Conservation (phyloP, 495 filamentous ascomycete species). For the Neurospora sp. region DNA sequence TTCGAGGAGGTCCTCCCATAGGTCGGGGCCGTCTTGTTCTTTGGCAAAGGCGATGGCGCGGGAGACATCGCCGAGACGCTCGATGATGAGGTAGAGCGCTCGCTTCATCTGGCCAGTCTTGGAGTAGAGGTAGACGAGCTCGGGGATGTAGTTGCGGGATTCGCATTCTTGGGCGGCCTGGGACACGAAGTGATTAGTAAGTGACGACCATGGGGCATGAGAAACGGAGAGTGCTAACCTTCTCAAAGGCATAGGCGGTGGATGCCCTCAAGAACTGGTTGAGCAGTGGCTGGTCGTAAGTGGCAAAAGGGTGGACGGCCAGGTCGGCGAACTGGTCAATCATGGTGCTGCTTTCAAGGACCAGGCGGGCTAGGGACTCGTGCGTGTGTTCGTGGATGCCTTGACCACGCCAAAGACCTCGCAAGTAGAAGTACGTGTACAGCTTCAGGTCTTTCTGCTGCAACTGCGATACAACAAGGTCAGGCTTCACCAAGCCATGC, state of each 20-base stretch:
- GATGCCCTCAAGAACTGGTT: conserved; percentile 82
- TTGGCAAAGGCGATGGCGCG: too few species aligned
- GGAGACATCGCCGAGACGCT: too few species aligned
- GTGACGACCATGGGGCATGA: not conserved
- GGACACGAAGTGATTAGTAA: conserved; percentile 3
- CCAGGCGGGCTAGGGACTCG: conserved; percentile 35
- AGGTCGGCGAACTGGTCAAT: conserved; percentile 80
- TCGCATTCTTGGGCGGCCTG: conserved; percentile 72
- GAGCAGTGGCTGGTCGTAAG: conserved; percentile 66
- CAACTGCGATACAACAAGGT: conserved; percentile 69
- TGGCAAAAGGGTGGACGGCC: conserved; percentile 73
- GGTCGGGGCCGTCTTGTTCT: too few species aligned
- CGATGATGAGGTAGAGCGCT: conserved; percentile 84
- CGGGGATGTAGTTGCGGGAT: conserved; percentile 63
- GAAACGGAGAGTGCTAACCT: conserved; percentile 22
- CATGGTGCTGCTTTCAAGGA: conserved; percentile 54
- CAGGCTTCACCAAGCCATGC: conserved; percentile 72
- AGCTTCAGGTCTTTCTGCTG: conserved; percentile 40
- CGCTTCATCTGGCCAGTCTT: conserved; percentile 89
- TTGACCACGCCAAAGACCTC: conserved; percentile 71
- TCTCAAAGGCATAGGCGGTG: conserved; percentile 72
- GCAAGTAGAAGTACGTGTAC: conserved; percentile 90
- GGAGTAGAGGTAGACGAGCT: conserved; percentile 86
- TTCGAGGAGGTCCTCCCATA: too few species aligned
- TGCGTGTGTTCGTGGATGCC: conserved; percentile 33